phyloP scores from a whole-genome alignment of 139 green algal species.

The Tetratostichococcus sp. region DNA sequence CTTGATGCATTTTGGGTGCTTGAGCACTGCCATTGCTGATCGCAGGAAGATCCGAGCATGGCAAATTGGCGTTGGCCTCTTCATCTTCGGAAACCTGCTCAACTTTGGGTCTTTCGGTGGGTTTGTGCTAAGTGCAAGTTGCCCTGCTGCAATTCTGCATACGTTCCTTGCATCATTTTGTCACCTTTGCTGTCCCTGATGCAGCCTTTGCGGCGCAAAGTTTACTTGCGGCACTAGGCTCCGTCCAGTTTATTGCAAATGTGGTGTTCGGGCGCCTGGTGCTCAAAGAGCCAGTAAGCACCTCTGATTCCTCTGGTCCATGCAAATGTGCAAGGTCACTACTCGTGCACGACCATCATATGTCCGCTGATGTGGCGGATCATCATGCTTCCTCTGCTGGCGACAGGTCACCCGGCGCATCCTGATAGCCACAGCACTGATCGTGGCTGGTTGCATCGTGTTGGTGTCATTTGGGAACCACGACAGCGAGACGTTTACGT shows the following conservation, averaged over 20 bases:
- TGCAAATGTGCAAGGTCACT: background rate
- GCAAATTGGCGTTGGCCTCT: conserved; percentile 63
- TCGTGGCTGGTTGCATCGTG: conserved; percentile 76
- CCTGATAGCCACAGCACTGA: conserved; percentile 61
- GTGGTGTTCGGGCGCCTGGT: conserved; percentile 76
- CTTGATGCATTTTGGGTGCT: too few relatives aligned
- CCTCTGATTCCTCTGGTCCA: too few relatives aligned
- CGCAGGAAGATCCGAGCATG: conserved; percentile 50
- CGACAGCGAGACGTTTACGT: conserved; percentile 47
- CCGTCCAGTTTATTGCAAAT: conserved; percentile 86
- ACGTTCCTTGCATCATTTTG: too few relatives aligned
- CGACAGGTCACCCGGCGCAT: conserved; percentile 45
- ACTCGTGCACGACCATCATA: background rate
- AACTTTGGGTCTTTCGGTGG: conserved; percentile 74
- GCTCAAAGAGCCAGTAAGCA: conserved; percentile 66
- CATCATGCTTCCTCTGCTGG: background rate
- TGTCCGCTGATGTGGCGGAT: background rate
- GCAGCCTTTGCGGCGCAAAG: conserved; percentile 81
- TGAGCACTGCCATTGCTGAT: too few relatives aligned
- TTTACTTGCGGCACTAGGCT: conserved; percentile 75
- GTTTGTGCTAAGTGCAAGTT: background rate
- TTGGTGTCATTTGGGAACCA: conserved; percentile 87
- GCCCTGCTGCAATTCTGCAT: too few relatives aligned
- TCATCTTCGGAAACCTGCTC: conserved; percentile 65
- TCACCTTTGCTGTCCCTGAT: background rate